Conservation (phyloP, 2,329 filamentous ascomycete species). For the Ophiosphaerella narmari region DNA sequence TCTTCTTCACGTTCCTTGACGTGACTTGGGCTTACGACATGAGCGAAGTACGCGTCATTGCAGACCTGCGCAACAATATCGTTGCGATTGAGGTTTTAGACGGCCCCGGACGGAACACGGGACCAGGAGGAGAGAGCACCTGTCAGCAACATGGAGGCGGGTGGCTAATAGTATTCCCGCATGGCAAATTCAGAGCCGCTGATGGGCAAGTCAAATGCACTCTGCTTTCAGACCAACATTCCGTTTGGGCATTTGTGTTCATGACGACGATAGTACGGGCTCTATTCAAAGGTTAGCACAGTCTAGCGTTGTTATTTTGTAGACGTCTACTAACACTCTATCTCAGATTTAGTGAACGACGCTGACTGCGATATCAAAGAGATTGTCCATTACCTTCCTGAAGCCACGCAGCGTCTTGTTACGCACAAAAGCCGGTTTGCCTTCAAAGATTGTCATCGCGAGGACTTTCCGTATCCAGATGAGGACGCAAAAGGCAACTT, state of each 20-base stretch:
- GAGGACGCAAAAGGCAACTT: slow-evolving; percentile 5
- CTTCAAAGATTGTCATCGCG: not conserved
- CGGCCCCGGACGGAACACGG: slow-evolving; percentile 9
- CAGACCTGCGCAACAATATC: slow-evolving; percentile 5
- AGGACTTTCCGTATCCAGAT: slow-evolving; percentile 13
- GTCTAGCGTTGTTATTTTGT: too few relatives aligned
- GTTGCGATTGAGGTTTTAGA: slow-evolving; percentile 10
- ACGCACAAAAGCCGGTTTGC: slow-evolving; percentile 6
- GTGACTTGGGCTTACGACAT: slow-evolving; percentile 23
- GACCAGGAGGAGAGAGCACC: slow-evolving; percentile 6
- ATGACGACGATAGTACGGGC: slow-evolving; percentile 14
- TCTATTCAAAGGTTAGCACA: slow-evolving; percentile 15
- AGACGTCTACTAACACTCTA: not conserved
- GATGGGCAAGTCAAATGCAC: slow-evolving; percentile 12
- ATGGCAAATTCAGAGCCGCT: not conserved
- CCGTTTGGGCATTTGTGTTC: slow-evolving; percentile 17
- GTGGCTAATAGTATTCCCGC: slow-evolving; percentile 17
- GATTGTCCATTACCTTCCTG: slow-evolving; percentile 11
- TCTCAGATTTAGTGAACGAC: slow-evolving; percentile 16
- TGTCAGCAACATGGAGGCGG: slow-evolving; percentile 11
- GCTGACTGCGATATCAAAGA: slow-evolving; percentile 18
- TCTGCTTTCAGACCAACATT: slow-evolving; percentile 12
- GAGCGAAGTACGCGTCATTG: slow-evolving; percentile 4
- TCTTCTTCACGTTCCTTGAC: slow-evolving; percentile 18
- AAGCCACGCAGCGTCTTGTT: slow-evolving; percentile 4